Evolutionary conservation across 225 moss, liverwort and hornwort species (phyloP), one percentile per base, ranked within the genome.

Genomic region (Physcomitrium patens): DNA sequence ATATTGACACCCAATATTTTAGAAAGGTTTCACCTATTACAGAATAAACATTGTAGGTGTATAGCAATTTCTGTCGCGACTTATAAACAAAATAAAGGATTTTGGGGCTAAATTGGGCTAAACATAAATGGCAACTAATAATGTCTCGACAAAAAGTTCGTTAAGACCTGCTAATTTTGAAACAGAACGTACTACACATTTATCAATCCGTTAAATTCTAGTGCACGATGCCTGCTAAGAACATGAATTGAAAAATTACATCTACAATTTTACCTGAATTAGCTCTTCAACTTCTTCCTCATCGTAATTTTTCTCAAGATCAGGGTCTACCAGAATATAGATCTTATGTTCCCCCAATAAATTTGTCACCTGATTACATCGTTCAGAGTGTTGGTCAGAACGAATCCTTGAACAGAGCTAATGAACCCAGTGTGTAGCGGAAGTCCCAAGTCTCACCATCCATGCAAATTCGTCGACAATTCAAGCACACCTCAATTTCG

Each of bases 241-340:
- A 53, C 19, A 24, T 13, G 60, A 1, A 61, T 61, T 71, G 7
- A 56, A 12, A 58, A 79, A 24, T 44, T 4, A 37, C 14, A 64
- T 60, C 37, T 13, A 23, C 13, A 20, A 57, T 27, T 65, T 67
- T 59, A 88, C 96, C 86, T 96, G 96, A 65, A 96, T 96, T 19
- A 96, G 87, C 82, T 96, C 96, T 82, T 94, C 96, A 43, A 94
- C 94, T 82, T 96, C 89, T 63, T 73, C 85, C 55, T 77, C 86
- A 55, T 96, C 89, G 52, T 92, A 96, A 50, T 86, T 92, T 31
- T 86, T 79, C 72, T 91, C 91, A 19, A 96, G 78, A 73, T 96
- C 96, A 67, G 81, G 89, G 76, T 96, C 96, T 68, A 96, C 96
- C 77, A 96, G 80, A 72, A 89, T 86, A 76, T 94, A 94, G 13